phyloP scores from a whole-genome alignment of 2,329 filamentous ascomycete genomes.

The Claviceps purpurea region DNA sequence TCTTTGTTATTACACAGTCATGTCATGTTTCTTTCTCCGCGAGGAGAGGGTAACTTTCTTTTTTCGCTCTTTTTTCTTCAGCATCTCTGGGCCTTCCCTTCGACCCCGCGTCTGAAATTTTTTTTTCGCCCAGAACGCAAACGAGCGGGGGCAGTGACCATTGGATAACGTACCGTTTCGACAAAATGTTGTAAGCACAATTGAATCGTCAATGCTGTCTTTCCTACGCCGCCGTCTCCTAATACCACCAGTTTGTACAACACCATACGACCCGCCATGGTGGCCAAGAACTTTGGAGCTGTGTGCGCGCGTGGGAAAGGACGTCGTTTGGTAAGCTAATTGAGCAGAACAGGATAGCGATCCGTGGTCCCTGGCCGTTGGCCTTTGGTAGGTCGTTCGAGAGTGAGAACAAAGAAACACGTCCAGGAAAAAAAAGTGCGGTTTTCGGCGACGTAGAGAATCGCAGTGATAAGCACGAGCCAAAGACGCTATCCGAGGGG shows the following conservation, averaged over 20 bases:
- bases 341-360: not conserved
- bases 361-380: not conserved
- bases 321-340: not conserved
- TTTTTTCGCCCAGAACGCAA: not conserved
- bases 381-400: not conserved
- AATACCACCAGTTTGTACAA: slow-evolving; percentile 93
- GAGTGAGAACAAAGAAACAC: not conserved
- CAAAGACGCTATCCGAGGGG: not conserved
- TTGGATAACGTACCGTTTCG: slow-evolving; percentile 54
- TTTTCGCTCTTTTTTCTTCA: not conserved
- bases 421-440: not conserved
- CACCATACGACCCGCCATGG: slow-evolving; percentile 87
- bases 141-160: not conserved
- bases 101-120: not conserved
- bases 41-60: not conserved
- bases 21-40: not conserved
- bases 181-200: slow-evolving; percentile 97
- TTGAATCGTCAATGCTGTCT: slow-evolving; percentile 91
- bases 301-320: not conserved
- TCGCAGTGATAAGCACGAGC: not conserved
- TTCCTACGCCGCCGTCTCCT: slow-evolving; percentile 86
- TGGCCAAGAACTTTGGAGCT: slow-evolving; percentile 10
- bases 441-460: not conserved
- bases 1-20: slow-evolving; percentile 1
- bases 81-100: not conserved